Evolutionary conservation across 73 alveolate genomes (phyloP), one percentile per base, ranked within the genome.

Genomic region (Breviolum minutum): DNA sequence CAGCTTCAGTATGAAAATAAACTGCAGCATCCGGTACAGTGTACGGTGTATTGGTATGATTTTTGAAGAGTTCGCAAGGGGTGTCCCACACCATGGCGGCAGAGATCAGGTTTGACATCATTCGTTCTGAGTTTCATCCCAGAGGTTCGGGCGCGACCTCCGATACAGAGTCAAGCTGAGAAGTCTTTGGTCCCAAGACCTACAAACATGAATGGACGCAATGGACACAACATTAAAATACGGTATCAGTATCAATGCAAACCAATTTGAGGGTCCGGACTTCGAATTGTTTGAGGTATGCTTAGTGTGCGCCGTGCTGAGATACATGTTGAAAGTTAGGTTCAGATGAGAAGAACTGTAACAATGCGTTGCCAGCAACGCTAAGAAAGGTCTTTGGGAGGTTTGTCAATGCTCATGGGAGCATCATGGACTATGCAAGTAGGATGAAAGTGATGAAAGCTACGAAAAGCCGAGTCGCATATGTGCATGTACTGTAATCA

Each of bases 121-220:
- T 94, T 94, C 63, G 92, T 94, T 27, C 26, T 94, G 86, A 79
- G 99, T 32, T 94, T 94, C 99, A 94, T 94, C 83, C 99, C 99
- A 22, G 99, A 94, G 94, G 98, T 68, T 54, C 62, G 85, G 19
- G 81, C 26, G 54, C 54, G 54, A 71, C 19, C 81, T 3, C 5
- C 81, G 81, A 71, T 20, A 30, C 19, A 20, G 81, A 30, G 81
- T 8, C 81, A 71, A 71, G 81, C 81, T 20, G 29, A 30, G 40
- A 71, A 71, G 54, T 40, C 54, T 40, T 40, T 40, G 54, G 54
- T 40, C 0, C 0, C 54, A 40, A 40, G 54, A 40, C 54, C 54
- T 40, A 40, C 54, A 40, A 40, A 40, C 54, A 40, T 40, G 54
- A 40, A 40, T 40, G 0, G 54, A 40, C 54, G 54, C 54, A 40